Conservation (phyloP, 345 rosid genomes). For the Melaleuca alternifolia region DNA sequence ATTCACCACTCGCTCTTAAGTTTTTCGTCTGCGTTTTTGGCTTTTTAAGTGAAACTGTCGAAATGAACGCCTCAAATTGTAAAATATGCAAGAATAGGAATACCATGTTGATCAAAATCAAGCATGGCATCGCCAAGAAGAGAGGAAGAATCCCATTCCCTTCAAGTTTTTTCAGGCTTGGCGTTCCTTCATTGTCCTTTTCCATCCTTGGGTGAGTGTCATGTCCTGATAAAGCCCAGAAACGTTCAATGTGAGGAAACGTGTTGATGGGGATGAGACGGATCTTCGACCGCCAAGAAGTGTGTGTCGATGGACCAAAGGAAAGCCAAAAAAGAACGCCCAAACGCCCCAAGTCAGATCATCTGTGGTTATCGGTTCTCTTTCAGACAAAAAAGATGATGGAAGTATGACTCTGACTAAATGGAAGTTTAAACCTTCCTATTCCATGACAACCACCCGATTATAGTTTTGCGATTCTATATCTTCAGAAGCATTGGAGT, state of each 20-base stretch:
- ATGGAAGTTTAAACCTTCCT: neutral
- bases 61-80: neutral
- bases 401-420: neutral
- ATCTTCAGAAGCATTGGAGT: neutral
- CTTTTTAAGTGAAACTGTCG: neutral
- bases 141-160: neutral
- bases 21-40: neutral
- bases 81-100: neutral
- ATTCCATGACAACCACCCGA: neutral
- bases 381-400: neutral
- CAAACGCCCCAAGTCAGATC: too few relatives aligned
- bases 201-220: neutral
- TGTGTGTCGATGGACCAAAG: neutral
- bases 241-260: neutral
- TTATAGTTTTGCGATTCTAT: too few relatives aligned
- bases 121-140: neutral
- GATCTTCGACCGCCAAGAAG: neutral
- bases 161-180: neutral
- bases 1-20: neutral
- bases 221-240: neutral
- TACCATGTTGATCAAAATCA: neutral
- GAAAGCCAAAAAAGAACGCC: too few relatives aligned
- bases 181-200: neutral
- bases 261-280: neutral
- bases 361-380: neutral